Conservation (phyloP, 1,284 basidiomycete genomes). For the Volvariella volvacea region DNA sequence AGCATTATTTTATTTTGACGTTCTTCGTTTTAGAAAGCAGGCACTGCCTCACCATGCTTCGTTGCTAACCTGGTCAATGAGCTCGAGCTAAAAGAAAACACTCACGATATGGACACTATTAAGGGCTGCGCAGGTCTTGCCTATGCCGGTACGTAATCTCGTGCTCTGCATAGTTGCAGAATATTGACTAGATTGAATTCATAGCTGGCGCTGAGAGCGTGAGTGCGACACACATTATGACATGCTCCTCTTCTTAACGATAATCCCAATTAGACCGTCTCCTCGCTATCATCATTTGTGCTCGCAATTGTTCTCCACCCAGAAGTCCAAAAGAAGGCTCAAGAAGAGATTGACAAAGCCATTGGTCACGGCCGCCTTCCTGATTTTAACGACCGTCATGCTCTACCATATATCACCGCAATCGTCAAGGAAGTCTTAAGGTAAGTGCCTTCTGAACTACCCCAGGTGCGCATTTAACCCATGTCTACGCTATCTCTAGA, state of each 20-base stretch:
- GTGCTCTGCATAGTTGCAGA: not conserved
- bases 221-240: constrained; percentile 6
- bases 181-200: not conserved
- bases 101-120: constrained; percentile 21
- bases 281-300: constrained; percentile 38
- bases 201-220: constrained; percentile 32
- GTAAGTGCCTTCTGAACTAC: too few relatives aligned
- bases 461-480: not conserved
- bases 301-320: constrained; percentile 44
- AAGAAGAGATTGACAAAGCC: constrained; percentile 36
- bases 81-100: constrained; percentile 16
- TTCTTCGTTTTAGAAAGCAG: constrained; percentile 18
- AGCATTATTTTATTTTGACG: not conserved
- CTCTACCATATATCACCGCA: constrained; percentile 35
- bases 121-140: constrained; percentile 29
- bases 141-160: constrained; percentile 23
- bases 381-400: constrained; percentile 36
- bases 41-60: constrained; percentile 23
- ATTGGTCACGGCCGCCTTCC: constrained; percentile 35
- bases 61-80: constrained; percentile 23
- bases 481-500: constrained; percentile 16
- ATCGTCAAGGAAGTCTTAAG: constrained; percentile 44
- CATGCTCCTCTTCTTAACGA: not conserved
- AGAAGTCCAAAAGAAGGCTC: constrained; percentile 37
- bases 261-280: constrained; percentile 27